These are phyloP conservation scores for Claviceps lovelessii DNA, from an alignment of 2,329 filamentous ascomycete genomes.

Conservation along the genomic window DNA sequence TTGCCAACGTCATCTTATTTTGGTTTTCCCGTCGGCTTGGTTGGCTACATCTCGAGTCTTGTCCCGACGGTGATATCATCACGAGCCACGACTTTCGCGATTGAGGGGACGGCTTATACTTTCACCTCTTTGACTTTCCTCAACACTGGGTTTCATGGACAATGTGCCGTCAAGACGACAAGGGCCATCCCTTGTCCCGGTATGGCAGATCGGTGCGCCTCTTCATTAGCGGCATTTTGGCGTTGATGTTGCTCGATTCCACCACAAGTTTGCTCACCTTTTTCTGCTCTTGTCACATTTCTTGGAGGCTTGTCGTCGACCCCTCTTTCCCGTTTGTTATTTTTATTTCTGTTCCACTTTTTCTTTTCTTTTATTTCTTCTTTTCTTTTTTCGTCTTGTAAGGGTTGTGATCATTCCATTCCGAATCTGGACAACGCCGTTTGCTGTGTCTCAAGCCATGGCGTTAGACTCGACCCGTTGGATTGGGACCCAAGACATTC, in stretches of 20 bases:
- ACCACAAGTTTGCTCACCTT: neutral
- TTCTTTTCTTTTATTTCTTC: neutral
- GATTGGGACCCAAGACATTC: neutral
- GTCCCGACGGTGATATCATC: neutral
- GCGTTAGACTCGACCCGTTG: neutral
- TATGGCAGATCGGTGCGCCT: neutral
- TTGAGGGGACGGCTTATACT: neutral
- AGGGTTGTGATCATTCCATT: neutral
- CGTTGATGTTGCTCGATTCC: neutral
- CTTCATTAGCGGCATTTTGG: neutral
- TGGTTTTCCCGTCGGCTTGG: too few relatives aligned
- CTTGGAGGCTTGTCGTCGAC: neutral
- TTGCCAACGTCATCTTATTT: neutral
- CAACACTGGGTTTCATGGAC: neutral
- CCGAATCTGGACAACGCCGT: neutral
- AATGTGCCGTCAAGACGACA: neutral
- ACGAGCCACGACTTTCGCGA: neutral
- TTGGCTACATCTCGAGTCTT: too few relatives aligned
- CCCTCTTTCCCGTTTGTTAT: neutral
- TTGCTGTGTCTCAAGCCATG: neutral
- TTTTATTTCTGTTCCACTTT: neutral
- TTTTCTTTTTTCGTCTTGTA: neutral
- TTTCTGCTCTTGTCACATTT: neutral
- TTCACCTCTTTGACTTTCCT: neutral
- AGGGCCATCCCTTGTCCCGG: neutral